Evolutionary conservation across 345 rosid genomes (phyloP).

Genomic region (Viola odorata): DNA sequence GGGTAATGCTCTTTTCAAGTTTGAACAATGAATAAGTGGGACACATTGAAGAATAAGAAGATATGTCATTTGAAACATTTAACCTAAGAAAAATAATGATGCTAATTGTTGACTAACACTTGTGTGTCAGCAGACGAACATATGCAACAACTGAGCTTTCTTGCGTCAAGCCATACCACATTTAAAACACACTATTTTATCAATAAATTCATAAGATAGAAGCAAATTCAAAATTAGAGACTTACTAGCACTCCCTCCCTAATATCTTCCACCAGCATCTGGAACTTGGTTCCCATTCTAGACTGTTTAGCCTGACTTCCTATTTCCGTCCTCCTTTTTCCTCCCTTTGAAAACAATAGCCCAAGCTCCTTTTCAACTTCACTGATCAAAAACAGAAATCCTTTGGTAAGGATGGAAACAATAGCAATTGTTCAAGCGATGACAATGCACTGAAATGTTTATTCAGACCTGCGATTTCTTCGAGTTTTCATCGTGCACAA

Average conservation of each 20-base stretch:
- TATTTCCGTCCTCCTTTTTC: constrained; percentile 40
- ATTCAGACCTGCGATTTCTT: constrained; percentile 66
- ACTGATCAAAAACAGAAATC: constrained; percentile 34
- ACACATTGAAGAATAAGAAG: background rate
- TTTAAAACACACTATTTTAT: background rate
- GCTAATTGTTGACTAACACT: background rate
- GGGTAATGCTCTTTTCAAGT: background rate
- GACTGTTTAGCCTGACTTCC: constrained; percentile 55
- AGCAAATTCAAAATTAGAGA: background rate
- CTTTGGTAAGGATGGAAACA: background rate
- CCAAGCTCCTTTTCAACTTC: constrained; percentile 95
- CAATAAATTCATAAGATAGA: background rate
- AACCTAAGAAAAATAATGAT: background rate
- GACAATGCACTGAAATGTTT: background rate
- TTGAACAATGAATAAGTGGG: background rate
- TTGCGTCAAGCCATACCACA: background rate
- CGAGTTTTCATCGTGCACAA: constrained; percentile 93
- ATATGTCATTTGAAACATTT: too few species aligned
- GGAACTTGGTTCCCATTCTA: constrained; percentile 61
- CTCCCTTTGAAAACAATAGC: constrained; percentile 62
- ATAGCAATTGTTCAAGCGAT: constrained; percentile 10
- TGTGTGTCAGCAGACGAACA: background rate
- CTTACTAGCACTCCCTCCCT: constrained; percentile 89
- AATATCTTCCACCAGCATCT: constrained; percentile 92
- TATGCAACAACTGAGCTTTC: background rate